phyloP scores from a whole-genome alignment of 1,139 yeast species.

The Hansenula sp. region DNA sequence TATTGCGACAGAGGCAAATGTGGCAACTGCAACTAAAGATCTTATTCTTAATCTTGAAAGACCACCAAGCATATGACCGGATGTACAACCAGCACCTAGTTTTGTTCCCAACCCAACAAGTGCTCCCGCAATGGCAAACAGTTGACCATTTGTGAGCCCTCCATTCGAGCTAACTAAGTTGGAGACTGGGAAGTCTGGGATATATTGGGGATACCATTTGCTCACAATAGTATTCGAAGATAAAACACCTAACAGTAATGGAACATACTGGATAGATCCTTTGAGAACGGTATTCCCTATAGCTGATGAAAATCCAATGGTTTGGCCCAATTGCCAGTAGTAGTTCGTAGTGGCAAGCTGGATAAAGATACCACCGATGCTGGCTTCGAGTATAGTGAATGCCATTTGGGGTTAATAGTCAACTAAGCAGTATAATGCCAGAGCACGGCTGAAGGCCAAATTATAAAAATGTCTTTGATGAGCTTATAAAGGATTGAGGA shows the following conservation, averaged over 20 bases:
- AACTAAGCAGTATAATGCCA: no score
- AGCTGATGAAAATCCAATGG: constrained; percentile 41
- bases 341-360: constrained; percentile 40
- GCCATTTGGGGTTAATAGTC: constrained; percentile 10
- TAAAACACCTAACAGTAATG: constrained; percentile 14
- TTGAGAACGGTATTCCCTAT: constrained; percentile 27
- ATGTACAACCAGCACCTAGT: constrained; percentile 45
- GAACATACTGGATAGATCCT: constrained; percentile 16
- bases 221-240: constrained; percentile 8
- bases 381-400: constrained; percentile 39
- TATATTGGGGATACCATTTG: constrained; percentile 9
- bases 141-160: not conserved
- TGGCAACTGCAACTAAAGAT: constrained; percentile 38
- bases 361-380: constrained; percentile 40
- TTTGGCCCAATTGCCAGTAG: constrained; percentile 32
- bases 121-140: constrained; percentile 28
- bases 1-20: constrained; percentile 33
- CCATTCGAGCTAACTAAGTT: not conserved
- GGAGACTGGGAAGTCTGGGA: constrained; percentile 9
- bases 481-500: no score
- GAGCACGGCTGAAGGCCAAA: no score
- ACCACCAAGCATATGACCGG: constrained; percentile 49
- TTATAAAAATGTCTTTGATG: no score
- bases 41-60: constrained; percentile 38
- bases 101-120: constrained; percentile 43